Conservation (phyloP, 202 grass and related monocot genomes). For the Hordeum pubiflorum region DNA sequence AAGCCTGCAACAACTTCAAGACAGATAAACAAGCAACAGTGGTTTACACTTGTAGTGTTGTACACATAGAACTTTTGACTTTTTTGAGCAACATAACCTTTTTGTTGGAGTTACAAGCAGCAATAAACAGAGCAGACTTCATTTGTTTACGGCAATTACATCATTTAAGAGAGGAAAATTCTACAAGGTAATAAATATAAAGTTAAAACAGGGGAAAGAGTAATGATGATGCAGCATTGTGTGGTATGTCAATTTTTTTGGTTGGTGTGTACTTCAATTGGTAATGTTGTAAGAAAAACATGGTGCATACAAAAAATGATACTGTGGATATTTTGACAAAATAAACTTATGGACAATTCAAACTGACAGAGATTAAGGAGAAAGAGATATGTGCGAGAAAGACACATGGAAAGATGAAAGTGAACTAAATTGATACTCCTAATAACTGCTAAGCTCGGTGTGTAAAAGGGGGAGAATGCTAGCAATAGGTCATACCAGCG, state of each 20-base stretch:
- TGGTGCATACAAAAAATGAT: neutral
- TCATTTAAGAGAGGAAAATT: neutral
- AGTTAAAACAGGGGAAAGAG: neutral
- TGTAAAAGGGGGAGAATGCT: neutral
- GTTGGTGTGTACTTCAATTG: neutral
- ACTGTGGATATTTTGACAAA: neutral
- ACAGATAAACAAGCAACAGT: neutral
- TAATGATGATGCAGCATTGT: neutral
- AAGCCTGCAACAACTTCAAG: neutral
- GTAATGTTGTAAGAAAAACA: neutral
- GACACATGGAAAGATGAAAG: neutral
- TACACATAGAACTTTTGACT: neutral
- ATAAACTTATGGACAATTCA: neutral
- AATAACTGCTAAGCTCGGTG: neutral
- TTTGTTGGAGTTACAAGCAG: neutral
- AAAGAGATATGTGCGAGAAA: neutral
- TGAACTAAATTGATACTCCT: neutral
- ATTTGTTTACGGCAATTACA: neutral
- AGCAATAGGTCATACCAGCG: conserved; percentile 45
- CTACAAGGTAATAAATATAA: neutral
- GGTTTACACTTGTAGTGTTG: neutral
- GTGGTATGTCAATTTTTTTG: neutral
- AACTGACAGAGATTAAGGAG: neutral
- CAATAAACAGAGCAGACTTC: neutral
- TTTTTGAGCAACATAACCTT: neutral